Base-by-base conservation (phyloP, 2,329 filamentous ascomycete species). In the Teratosphaeria epicoccoides region DNA sequence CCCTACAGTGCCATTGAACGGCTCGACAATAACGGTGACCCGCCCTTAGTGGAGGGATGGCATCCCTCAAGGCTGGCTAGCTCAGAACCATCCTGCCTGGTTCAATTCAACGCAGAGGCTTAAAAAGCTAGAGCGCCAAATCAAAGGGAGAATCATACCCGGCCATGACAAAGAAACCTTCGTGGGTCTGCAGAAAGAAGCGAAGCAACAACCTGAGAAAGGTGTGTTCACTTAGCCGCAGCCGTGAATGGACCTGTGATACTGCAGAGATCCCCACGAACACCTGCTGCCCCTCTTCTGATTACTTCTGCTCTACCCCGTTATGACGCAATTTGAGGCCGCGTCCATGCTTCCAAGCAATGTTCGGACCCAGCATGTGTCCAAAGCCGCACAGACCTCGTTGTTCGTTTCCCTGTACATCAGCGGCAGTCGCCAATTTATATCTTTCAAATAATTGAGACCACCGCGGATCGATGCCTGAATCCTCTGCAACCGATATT, bases 11-110 rank as follows among this genome's bases (percentile, higher is more conserved):
- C 11, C 20, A 10, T 11, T 24, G 11, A 17, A 37, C 24, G 17
- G 14, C 24, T 20, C 47, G n/a, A 51, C 20, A 10, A 47, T 17
- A 4, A 43, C 24, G 24, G 51, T 57, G 24, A 57, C 24, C 20
- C 12, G 17, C 20, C 23, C 7, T n/a, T 47, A 66, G 63, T 66
- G 65, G 62, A 59, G 63, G 33, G 65, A 68, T 47, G 64, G 65
- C 29, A 65, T 65, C 25, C 65, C 66, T 7, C 66, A 67, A 55
- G 65, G 63, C 7, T 68, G 66, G 66, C 61, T 68, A 2, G 66
- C 66, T 24, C 53, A 66, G 40, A 64, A 68, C 52, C 66, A 67
- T 54, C 61, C 63, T 12, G 63, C 64, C 12, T 68, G 66, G 61
- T 67, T 67, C 51, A 61, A 61, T 20, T 64, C 61, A 23, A 67